Evolutionary conservation across 2,329 filamentous ascomycete genomes (phyloP).

Genomic region (Trichophyton equinum): DNA sequence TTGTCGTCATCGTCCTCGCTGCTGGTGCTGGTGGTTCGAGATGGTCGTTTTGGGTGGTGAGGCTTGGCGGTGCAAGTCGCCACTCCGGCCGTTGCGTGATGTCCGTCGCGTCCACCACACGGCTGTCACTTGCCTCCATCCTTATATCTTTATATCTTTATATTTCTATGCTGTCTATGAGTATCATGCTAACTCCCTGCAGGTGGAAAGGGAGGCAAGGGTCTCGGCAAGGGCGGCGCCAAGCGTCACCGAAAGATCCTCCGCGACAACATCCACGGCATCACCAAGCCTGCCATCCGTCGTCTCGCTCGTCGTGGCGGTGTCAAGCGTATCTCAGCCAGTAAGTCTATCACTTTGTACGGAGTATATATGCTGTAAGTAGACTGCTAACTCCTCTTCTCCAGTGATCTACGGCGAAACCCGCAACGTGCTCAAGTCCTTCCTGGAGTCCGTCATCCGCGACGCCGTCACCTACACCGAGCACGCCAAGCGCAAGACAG

Average conservation of each 20-base stretch:
- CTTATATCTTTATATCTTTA: neutral
- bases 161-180: neutral
- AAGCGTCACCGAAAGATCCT: conserved; percentile 99
- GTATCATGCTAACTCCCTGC: conserved; percentile 78
- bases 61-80: neutral
- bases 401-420: conserved; percentile 76
- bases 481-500: conserved; percentile 59
- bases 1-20: neutral
- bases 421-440: conserved; percentile 69
- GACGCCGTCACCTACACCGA: conserved; percentile 71
- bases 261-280: conserved; percentile 98
- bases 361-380: too few relatives aligned
- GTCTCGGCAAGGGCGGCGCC: conserved; percentile 93
- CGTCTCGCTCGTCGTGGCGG: conserved; percentile 98
- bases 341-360: conserved; percentile 38
- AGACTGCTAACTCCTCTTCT: neutral
- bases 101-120: neutral
- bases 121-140: neutral
- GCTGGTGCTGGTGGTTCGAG: neutral
- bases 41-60: neutral
- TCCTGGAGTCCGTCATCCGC: conserved; percentile 70
- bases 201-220: conserved; percentile 95
- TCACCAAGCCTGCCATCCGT: conserved; percentile 95
- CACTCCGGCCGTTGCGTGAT: neutral
- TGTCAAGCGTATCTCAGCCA: conserved; percentile 99